A percentile compares a stretch with the other conserved stretches of the same genome.
These are phyloP conservation scores for Maudiozyma bulderi DNA, from an alignment of 805 yeast genomes.

Conservation along the genomic window DNA sequence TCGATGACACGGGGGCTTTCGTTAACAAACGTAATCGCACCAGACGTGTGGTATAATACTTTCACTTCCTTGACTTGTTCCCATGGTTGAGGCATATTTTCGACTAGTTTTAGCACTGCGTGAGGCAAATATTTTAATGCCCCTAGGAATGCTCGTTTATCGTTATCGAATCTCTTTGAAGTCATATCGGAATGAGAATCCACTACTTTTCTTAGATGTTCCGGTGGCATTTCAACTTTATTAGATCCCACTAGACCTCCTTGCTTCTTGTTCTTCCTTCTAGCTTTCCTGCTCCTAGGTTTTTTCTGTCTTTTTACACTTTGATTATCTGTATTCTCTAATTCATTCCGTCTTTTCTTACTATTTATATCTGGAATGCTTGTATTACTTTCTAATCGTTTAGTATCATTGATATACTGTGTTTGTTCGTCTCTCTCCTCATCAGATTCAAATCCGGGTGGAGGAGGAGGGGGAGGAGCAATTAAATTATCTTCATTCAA, in stretches of 20 bases:
- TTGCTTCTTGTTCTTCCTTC: constrained; percentile 9
- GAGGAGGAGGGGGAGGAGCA: constrained; percentile 5
- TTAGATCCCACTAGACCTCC: constrained; percentile 44
- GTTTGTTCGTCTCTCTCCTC: too few species aligned
- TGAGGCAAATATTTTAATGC: constrained; percentile 94
- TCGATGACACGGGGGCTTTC: constrained; percentile 87
- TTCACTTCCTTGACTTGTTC: constrained; percentile 75
- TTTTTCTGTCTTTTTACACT: constrained; percentile 28
- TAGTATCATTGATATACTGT: not conserved
- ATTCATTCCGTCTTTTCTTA: constrained; percentile 5
- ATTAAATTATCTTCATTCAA: not conserved
- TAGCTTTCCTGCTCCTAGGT: constrained; percentile 6
- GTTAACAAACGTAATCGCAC: constrained; percentile 92
- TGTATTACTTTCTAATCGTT: not conserved
- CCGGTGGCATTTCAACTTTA: constrained; percentile 85
- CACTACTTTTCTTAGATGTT: constrained; percentile 78
- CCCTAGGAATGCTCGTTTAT: constrained; percentile 79
- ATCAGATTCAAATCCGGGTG: constrained; percentile 4
- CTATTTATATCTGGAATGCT: constrained; percentile 2
- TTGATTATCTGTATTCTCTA: not conserved
- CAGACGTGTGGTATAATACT: constrained; percentile 82
- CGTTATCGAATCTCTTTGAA: constrained; percentile 66
- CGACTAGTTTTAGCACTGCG: constrained; percentile 78
- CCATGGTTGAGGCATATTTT: constrained; percentile 99
- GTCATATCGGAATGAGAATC: constrained; percentile 79